Conservation (phyloP, 2,329 filamentous ascomycete genomes). For the Verticillium longisporum region DNA sequence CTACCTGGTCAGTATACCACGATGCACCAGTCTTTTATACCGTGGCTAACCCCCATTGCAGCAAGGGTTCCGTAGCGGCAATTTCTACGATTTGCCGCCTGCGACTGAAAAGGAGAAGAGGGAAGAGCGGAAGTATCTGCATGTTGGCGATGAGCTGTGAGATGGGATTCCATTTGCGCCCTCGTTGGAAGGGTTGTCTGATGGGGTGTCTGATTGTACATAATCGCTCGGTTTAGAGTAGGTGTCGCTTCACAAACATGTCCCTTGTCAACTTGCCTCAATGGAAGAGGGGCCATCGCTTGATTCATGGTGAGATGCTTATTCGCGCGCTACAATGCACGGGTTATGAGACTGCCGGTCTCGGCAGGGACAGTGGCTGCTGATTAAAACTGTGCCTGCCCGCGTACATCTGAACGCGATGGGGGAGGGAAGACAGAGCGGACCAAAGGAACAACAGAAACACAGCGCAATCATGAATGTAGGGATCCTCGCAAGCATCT, state of each 20-base stretch:
- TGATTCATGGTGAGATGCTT: no score
- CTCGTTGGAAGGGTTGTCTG: neutral
- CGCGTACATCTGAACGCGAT: no score
- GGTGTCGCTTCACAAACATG: slow-evolving; percentile 1
- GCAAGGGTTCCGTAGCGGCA: slow-evolving; percentile 85
- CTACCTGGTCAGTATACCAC: slow-evolving; percentile 65
- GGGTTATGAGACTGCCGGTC: no score
- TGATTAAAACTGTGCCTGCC: no score
- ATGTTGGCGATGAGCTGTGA: slow-evolving; percentile 81
- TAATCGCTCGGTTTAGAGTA: neutral
- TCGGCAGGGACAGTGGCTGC: no score
- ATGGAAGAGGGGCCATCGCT: no score
- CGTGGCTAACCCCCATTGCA: slow-evolving; percentile 24
- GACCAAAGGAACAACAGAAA: no score
- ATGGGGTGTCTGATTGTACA: neutral
- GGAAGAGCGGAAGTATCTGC: slow-evolving; percentile 95
- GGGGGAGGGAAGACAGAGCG: no score
- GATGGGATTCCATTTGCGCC: slow-evolving; percentile 2
- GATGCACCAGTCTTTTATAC: neutral
- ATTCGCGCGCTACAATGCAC: no score
- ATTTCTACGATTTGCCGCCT: slow-evolving; percentile 89
- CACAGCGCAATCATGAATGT: no score
- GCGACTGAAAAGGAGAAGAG: slow-evolving; percentile 90
- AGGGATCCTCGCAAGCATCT: no score
- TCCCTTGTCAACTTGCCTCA: neutral